phyloP scores from a whole-genome alignment of 1,284 basidiomycete genomes.

The Rhodotorula sp. region DNA sequence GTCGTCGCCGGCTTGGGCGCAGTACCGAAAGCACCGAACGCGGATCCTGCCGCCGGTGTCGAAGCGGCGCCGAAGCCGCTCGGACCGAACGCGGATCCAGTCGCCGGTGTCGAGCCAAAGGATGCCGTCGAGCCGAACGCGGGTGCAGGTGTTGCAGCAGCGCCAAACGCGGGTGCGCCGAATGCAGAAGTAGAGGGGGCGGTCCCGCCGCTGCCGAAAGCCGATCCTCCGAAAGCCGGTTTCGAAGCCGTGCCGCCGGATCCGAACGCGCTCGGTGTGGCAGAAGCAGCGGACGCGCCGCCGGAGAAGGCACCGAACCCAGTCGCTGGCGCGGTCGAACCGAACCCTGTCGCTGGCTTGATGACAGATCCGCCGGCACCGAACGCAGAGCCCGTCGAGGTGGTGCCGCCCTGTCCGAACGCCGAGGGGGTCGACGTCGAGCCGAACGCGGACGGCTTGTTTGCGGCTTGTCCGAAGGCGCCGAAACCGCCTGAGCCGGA shows the following conservation, averaged over 20 bases:
- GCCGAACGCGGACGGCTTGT: constrained; percentile 35
- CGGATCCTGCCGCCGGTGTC: constrained; percentile 44
- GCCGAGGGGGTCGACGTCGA: constrained; percentile 36
- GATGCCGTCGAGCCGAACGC: constrained; percentile 48
- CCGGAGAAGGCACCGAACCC: constrained; percentile 13
- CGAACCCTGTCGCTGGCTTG: constrained; percentile 7
- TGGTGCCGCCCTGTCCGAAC: constrained; percentile 26
- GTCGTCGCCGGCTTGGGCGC: constrained; percentile 42
- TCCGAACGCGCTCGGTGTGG: constrained; percentile 14
- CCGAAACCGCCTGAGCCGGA: constrained; percentile 46
- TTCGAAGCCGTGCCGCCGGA: constrained; percentile 14
- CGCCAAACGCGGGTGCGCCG: constrained; percentile 51
- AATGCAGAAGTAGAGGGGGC: not conserved
- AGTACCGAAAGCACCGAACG: constrained; percentile 55
- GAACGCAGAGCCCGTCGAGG: constrained; percentile 11
- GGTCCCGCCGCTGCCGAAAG: not conserved
- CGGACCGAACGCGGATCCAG: constrained; percentile 22
- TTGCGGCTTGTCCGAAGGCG: constrained; percentile 41
- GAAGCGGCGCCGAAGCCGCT: constrained; percentile 48
- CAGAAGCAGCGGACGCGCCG: not conserved
- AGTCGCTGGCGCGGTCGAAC: not conserved
- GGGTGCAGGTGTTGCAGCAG: constrained; percentile 44
- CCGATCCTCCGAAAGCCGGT: constrained; percentile 2
- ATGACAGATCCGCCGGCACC: constrained; percentile 13
- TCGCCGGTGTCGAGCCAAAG: not conserved